phyloP scores from a whole-genome alignment of 192 early-diverging fungal genomes.

The Podila horticola region DNA sequence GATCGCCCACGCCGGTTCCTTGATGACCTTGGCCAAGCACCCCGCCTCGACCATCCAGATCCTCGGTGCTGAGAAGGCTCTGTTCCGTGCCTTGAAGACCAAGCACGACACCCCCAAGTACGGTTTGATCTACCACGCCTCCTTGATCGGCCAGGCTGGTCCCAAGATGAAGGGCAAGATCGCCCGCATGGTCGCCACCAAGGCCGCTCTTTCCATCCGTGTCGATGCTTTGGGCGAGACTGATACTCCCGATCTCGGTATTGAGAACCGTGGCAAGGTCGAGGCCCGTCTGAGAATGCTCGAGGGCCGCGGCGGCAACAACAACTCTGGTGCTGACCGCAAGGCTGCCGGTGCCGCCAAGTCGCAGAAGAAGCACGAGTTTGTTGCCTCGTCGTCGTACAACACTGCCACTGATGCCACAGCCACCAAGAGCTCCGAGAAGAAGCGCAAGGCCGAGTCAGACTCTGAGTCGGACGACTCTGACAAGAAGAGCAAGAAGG shows the following conservation, averaged over 20 bases:
- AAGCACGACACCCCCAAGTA: conserved; percentile 99
- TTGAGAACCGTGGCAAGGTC: conserved; percentile 87
- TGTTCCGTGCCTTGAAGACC: conserved; percentile 98
- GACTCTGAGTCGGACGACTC: conserved; percentile 78
- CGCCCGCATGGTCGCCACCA: conserved; percentile 92
- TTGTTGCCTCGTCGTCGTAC: conserved; percentile 59
- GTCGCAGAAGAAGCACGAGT: conserved; percentile 73
- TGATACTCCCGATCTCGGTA: conserved; percentile 83
- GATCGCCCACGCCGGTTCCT: conserved; percentile 95
- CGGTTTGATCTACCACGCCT: conserved; percentile 98
- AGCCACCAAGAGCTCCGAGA: conserved; percentile 56
- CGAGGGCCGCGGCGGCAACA: conserved; percentile 75
- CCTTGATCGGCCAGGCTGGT: conserved; percentile 94
- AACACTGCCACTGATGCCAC: conserved; percentile 53
- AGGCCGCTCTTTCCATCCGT: conserved; percentile 89
- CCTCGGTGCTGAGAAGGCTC: conserved; percentile 99
- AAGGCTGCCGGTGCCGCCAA: conserved; percentile 76
- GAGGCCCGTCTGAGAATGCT: conserved; percentile 90
- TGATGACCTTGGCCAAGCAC: conserved; percentile 98
- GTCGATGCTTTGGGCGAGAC: conserved; percentile 92
- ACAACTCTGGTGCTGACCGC: conserved; percentile 66
- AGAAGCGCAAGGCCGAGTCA: conserved; percentile 58
- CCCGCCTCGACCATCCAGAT: conserved; percentile 99
- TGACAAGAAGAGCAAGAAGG: conserved; percentile 52
- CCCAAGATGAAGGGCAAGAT: conserved; percentile 99